Evolutionary conservation across 208 protist genomes (phyloP).

Genomic region (Lotmaria passim): DNA sequence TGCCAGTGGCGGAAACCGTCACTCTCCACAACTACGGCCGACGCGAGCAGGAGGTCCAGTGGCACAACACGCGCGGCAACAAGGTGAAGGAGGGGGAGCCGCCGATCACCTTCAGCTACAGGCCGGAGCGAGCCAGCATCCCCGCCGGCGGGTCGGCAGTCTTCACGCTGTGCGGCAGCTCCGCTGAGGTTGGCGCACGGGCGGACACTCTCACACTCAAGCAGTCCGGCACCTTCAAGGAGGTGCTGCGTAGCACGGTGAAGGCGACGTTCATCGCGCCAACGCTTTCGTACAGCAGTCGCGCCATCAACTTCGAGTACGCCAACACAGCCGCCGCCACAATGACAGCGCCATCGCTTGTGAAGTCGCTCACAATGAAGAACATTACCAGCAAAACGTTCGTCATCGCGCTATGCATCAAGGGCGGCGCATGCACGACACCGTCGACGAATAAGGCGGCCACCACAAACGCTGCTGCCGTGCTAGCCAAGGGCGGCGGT

Average conservation of each 20-base stretch:
- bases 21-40: conserved; percentile 91
- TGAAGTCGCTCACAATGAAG: conserved; percentile 86
- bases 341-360: conserved; percentile 15
- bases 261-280: conserved; percentile 87
- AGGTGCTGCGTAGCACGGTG: conserved; percentile 76
- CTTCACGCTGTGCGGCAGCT: conserved; percentile 75
- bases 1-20: conserved; percentile 51
- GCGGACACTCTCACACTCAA: conserved; percentile 87
- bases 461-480: neutral
- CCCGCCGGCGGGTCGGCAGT: conserved; percentile 39
- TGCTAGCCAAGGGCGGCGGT: conserved; percentile 23
- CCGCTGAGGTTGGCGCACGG: conserved; percentile 54
- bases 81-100: conserved; percentile 74
- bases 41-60: conserved; percentile 88
- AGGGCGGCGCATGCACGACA: conserved; percentile 18
- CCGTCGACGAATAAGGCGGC: neutral
- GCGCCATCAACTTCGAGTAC: conserved; percentile 86
- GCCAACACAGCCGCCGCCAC: conserved; percentile 45
- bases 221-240: conserved; percentile 76
- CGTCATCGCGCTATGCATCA: conserved; percentile 64
- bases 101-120: conserved; percentile 78
- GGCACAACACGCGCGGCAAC: conserved; percentile 71
- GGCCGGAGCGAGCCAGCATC: conserved; percentile 84
- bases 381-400: conserved; percentile 90
- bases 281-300: conserved; percentile 79